Conservation (phyloP, 208 protist species). For the Acanthamoeba divionensis region DNA sequence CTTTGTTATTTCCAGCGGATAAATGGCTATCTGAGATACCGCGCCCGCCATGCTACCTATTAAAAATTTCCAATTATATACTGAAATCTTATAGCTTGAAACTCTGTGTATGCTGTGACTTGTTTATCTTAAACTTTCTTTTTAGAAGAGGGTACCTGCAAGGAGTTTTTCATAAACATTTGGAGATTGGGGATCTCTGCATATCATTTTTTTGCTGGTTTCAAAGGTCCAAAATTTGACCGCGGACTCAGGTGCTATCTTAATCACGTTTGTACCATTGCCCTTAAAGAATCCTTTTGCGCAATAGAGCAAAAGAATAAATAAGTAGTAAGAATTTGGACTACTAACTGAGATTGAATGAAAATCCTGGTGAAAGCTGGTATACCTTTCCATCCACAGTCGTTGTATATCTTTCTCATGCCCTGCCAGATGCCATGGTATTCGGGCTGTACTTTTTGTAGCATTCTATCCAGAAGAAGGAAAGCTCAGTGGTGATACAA, state of each 20-base stretch:
- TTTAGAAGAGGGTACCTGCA: not conserved
- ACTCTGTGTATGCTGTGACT: too few species aligned
- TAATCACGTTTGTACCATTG: constrained; percentile 55
- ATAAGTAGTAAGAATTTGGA: not conserved
- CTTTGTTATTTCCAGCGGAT: constrained; percentile 58
- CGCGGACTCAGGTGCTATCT: constrained; percentile 53
- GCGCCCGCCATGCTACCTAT: constrained; percentile 13
- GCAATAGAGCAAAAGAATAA: not conserved
- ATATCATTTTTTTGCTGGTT: constrained; percentile 42
- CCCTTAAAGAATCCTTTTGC: constrained; percentile 8
- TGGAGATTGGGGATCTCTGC: not conserved
- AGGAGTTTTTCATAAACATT: constrained; percentile 33
- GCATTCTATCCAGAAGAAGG: not conserved
- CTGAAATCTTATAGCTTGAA: too few species aligned
- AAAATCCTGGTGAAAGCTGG: not conserved
- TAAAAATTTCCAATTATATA: too few species aligned
- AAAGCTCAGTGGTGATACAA: not conserved
- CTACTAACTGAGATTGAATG: not conserved
- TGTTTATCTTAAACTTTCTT: too few species aligned
- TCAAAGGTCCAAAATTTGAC: constrained; percentile 54
- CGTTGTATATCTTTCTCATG: constrained; percentile 4
- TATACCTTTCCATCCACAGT: not conserved
- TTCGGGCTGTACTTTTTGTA: too few species aligned
- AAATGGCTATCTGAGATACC: constrained; percentile 47
- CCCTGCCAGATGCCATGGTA: not conserved